A percentile compares a stretch with the other conserved stretches of the same genome.
Evolutionary conservation across 805 yeast species (phyloP).

Genomic region (Zygoascus bituminiphila): DNA sequence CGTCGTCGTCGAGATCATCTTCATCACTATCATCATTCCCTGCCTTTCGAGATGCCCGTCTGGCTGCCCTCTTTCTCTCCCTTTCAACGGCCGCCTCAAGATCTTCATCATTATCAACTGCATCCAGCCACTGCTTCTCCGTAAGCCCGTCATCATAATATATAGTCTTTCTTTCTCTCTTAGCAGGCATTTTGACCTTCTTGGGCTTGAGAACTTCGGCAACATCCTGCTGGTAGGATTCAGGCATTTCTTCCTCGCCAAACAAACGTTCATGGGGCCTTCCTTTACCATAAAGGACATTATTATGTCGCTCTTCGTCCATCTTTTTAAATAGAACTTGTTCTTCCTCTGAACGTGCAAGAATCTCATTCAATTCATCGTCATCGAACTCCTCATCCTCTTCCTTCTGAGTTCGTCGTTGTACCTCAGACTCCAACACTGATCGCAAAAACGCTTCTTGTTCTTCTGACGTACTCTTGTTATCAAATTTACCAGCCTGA

Average conservation of each 20-base stretch:
- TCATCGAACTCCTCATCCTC: slow-evolving; percentile 69
- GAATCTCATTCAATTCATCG: slow-evolving; percentile 78
- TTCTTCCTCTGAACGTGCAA: slow-evolving; percentile 77
- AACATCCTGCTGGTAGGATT: slow-evolving; percentile 54
- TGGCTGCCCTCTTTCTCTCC: slow-evolving; percentile 22
- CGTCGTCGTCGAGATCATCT: slow-evolving; percentile 7
- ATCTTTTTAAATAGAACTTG: slow-evolving; percentile 50
- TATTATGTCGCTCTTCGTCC: slow-evolving; percentile 47
- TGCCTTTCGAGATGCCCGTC: slow-evolving; percentile 5
- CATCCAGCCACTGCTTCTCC: slow-evolving; percentile 84
- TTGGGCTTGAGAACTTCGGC: slow-evolving; percentile 30
- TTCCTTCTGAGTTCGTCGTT: slow-evolving; percentile 36
- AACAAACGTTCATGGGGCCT: slow-evolving; percentile 44
- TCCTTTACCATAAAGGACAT: slow-evolving; percentile 34
- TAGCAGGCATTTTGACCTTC: slow-evolving; percentile 34
- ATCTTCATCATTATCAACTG: slow-evolving; percentile 48
- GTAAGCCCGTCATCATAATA: slow-evolving; percentile 77
- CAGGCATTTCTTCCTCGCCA: slow-evolving; percentile 67
- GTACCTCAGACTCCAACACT: slow-evolving; percentile 80
- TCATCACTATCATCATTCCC: neutral
- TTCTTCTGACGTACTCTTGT: slow-evolving; percentile 92
- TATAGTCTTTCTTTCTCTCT: slow-evolving; percentile 65
- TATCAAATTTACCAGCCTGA: slow-evolving; percentile 98
- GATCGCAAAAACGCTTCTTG: slow-evolving; percentile 89
- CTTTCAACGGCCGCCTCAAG: slow-evolving; percentile 47